A percentile compares a stretch with the other conserved stretches of the same genome.
Conservation (phyloP, 1,284 basidiomycete genomes). For the Austropuccinia psidii region DNA sequence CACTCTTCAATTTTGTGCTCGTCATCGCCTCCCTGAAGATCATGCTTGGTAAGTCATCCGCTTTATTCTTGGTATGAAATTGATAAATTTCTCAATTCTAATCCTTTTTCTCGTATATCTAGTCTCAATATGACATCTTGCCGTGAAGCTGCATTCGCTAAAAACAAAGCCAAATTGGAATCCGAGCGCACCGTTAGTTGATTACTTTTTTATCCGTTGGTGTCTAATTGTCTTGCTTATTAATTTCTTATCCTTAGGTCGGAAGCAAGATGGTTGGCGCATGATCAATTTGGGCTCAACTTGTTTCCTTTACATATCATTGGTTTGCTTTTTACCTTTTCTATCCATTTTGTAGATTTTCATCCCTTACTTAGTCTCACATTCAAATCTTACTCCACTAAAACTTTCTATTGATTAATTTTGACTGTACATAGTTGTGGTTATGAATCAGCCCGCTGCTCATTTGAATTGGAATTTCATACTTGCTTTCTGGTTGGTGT, state of each 20-base stretch:
- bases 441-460: no score
- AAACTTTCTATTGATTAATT: no score
- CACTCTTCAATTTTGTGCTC: conserved; percentile 48
- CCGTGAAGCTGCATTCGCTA: conserved; percentile 50
- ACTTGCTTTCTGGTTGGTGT: no score
- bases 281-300: background rate
- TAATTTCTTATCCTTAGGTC: background rate
- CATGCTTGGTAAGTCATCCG: conserved; percentile 49
- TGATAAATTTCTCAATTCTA: background rate
- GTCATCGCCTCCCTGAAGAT: conserved; percentile 49
- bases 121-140: conserved; percentile 49
- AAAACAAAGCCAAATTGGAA: conserved; percentile 51
- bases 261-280: conserved; percentile 33
- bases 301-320: background rate
- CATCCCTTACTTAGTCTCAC: background rate
- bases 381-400: background rate
- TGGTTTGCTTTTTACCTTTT: background rate
- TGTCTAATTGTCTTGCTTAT: background rate
- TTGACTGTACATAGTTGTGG: no score
- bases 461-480: no score
- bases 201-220: background rate
- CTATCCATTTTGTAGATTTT: background rate
- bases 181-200: conserved; percentile 47
- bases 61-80: background rate
- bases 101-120: background rate